Base-by-base conservation (phyloP, 2,329 filamentous ascomycete genomes). In the Arthrinium puccinioides region DNA sequence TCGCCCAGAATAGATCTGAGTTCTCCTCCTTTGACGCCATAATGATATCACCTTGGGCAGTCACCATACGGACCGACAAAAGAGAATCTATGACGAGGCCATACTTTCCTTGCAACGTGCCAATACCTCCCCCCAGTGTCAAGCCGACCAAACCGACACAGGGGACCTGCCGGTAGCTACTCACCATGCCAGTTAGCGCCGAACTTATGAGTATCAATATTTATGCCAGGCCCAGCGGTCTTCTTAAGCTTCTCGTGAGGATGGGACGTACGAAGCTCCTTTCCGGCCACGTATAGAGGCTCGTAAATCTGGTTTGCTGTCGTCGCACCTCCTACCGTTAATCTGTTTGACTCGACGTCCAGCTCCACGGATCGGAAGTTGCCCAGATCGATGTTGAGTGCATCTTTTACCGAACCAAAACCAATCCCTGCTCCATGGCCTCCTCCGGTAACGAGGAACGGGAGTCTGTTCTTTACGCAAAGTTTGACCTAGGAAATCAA, bases 51-150 rank as follows among this genome's bases (percentile, higher is more conserved):
- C 54, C 56, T 6, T 46, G 36, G 3, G 52, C 48, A 2, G 43
- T 53, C 1, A 56, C 47, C 7, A 60, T 28, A 5, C 47, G 38
- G 2, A 42, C 45, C 0, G 53, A 56, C 3, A 57, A 4, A 4
- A 61, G 35, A 3, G 49, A 46, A 39, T 60, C 56, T 7, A 50
- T 42, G 1, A 45, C 27, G 5, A 56, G 26, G 9, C 53, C 53
- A 14, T 48, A 23, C 2, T 45, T 9, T 8, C 53, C 51, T 8
- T 43, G 11, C 6, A 42, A 40, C 3, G 40, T 43, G 0, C 53
- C 51, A 14, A 51, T 33, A 5, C 51, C 51, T 2, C 39, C 52
- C 3, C 53, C 53, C 4, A 55, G 36, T 0, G 41, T 44, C 1
- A 37, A 43, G 2, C 52, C 53, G 5, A 51, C 21, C 20, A 49